Evolutionary conservation across 2,329 filamentous ascomycete species (phyloP).

Genomic region (Epichloe baconii): DNA sequence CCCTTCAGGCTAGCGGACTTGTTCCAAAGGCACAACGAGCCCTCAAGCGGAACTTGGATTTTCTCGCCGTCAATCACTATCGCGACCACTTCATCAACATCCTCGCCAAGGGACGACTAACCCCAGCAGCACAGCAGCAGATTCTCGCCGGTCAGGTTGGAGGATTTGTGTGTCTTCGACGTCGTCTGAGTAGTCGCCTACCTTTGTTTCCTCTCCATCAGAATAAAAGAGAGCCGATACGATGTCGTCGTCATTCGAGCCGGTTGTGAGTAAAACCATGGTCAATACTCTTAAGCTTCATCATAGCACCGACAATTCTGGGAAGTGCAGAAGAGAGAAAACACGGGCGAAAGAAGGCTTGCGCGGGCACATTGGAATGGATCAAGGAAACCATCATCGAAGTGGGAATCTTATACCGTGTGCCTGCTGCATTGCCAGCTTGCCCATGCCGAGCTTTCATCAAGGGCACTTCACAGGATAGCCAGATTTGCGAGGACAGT

Average conservation of each 20-base stretch:
- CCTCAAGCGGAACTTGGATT: slow-evolving; percentile 26
- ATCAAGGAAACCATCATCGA: neutral
- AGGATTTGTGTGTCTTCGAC: slow-evolving; percentile 23
- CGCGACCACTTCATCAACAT: slow-evolving; percentile 27
- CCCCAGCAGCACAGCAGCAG: slow-evolving; percentile 27
- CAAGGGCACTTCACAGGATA: neutral
- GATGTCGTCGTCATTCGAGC: slow-evolving; percentile 55
- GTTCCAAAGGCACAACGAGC: slow-evolving; percentile 27
- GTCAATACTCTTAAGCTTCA: neutral
- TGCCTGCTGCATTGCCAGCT: slow-evolving; percentile 2
- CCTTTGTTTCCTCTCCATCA: slow-evolving; percentile 17
- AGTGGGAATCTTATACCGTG: neutral
- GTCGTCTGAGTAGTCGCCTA: slow-evolving; percentile 22
- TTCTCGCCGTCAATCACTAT: slow-evolving; percentile 26
- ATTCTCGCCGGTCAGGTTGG: slow-evolving; percentile 25
- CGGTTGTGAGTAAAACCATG: slow-evolving; percentile 45
- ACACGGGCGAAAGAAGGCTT: slow-evolving; percentile 1
- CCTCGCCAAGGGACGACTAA: slow-evolving; percentile 27
- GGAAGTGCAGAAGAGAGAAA: slow-evolving; percentile 1
- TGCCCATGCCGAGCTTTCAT: neutral
- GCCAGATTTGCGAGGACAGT: neutral
- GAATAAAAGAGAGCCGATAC: slow-evolving; percentile 27
- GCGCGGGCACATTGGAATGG: slow-evolving; percentile 5
- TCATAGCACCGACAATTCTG: slow-evolving; percentile 5
- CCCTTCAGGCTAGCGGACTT: slow-evolving; percentile 20